These are phyloP conservation scores for Veloporphyrellus conicus DNA, from an alignment of 1,284 basidiomycete species.

Conservation along the genomic window DNA sequence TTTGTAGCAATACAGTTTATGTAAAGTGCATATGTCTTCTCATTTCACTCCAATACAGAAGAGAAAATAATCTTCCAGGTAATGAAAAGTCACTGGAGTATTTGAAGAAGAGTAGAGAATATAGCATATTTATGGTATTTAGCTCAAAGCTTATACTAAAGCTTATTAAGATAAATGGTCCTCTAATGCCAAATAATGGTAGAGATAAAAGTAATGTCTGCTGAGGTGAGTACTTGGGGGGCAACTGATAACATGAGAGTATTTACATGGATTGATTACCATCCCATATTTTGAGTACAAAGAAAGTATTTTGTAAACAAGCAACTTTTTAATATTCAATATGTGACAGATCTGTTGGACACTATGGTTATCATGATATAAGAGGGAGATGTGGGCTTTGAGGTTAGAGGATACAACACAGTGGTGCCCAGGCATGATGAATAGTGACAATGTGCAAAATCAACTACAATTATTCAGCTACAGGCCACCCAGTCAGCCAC, in stretches of 20 bases:
- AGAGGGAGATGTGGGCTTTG: no score
- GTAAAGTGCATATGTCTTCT: background rate
- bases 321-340: background rate
- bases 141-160: constrained; percentile 1
- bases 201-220: background rate
- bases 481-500: background rate
- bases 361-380: background rate
- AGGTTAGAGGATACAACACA: no score
- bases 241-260: background rate
- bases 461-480: no score
- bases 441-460: no score
- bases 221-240: background rate
- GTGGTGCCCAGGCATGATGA: no score
- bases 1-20: background rate
- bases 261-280: background rate
- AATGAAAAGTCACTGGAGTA: background rate
- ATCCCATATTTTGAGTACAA: background rate
- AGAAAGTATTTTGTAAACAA: constrained; percentile 1
- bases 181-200: background rate
- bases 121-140: background rate
- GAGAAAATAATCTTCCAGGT: background rate
- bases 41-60: no score
- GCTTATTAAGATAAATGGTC: constrained; percentile 4
- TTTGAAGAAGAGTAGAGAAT: background rate
- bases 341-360: background rate